Percentiles rank a stretch among this genome's conserved stretches.
Evolutionary conservation across 1,284 basidiomycete species (phyloP).

Genomic region (Heterobasidion parviporum): DNA sequence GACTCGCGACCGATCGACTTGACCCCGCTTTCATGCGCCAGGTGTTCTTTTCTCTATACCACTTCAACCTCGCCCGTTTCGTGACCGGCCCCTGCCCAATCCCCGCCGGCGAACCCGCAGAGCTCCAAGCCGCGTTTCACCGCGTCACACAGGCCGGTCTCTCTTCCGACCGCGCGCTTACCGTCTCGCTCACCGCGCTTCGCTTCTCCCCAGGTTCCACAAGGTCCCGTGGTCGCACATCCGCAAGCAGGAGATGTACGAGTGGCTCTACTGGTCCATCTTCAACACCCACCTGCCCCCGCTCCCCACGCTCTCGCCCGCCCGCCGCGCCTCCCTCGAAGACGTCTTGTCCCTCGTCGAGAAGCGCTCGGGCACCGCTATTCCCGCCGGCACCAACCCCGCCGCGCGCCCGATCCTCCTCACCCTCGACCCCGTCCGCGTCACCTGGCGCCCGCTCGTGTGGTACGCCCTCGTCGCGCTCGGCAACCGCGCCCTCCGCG

Average conservation of each 20-base stretch:
- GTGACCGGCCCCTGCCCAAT: constrained; percentile 45
- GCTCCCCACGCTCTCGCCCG: constrained; percentile 34
- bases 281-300: constrained; percentile 59
- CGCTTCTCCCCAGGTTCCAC: constrained; percentile 46
- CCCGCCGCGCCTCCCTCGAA: constrained; percentile 43
- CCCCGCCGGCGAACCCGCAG: constrained; percentile 36
- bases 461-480: constrained; percentile 60
- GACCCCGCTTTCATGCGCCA: constrained; percentile 20
- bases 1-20: not conserved
- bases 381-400: constrained; percentile 58
- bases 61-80: constrained; percentile 44
- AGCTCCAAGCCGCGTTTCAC: constrained; percentile 53
- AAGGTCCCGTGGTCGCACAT: constrained; percentile 71
- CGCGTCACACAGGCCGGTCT: constrained; percentile 60
- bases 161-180: constrained; percentile 20
- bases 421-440: constrained; percentile 72
- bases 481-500: constrained; percentile 43
- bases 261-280: constrained; percentile 84
- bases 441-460: constrained; percentile 61
- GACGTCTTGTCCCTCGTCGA: constrained; percentile 59
- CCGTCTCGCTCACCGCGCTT: not conserved
- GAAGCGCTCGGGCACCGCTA: constrained; percentile 59
- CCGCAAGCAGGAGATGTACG: constrained; percentile 52
- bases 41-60: constrained; percentile 75
- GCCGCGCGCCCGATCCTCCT: constrained; percentile 56